Evolutionary conservation across 139 green algal genomes (phyloP), one percentile per base, ranked within the genome.

Genomic region (Pedinophyceae sp.): DNA sequence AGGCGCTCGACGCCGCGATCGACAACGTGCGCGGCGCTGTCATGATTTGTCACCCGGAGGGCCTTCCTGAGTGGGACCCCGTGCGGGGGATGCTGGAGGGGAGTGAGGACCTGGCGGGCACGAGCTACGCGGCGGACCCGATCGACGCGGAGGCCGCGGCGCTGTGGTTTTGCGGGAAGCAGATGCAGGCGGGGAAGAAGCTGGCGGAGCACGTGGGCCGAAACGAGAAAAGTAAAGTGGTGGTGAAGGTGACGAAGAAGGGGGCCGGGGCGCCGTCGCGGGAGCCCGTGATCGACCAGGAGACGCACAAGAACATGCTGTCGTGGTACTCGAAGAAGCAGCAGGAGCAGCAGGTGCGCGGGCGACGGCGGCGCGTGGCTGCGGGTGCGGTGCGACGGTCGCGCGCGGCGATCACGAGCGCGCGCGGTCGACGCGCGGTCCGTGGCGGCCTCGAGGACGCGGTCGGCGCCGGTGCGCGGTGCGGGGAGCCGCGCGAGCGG

Each of bases 301-400:
- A 85, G 6, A 85, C 80, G 16, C 79, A 93, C 26, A 89, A 93
- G 54, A 73, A 70, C 6, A 93, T 93, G 82, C 74, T 93, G 68
- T 69, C 81, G 2, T 91, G 49, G 29, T 87, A 88, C 64, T 68
- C 83, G 67, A 89, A 91, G 58, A 86, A 88, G 64, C 79, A 90
- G 57, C 77, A 88, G 51, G 67, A 87, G 65, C 64, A 86, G 55
- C 82, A 86, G 75, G 75, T 80, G 52, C 1, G 59, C 0, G 16
- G 17, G n/a, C n/a, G n/a, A n/a, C n/a, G n/a, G n/a, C n/a, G n/a
- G n/a, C n/a, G n/a, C n/a, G n/a, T n/a, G n/a, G n/a, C n/a, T n/a
- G n/a, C n/a, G n/a, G n/a, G n/a, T n/a, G n/a, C n/a, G n/a, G n/a
- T n/a, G n/a, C n/a, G n/a, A n/a, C n/a, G n/a, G n/a, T n/a, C n/a